Base-by-base conservation (phyloP, 768 basidiomycete species). In the Tulasnella sp. region DNA sequence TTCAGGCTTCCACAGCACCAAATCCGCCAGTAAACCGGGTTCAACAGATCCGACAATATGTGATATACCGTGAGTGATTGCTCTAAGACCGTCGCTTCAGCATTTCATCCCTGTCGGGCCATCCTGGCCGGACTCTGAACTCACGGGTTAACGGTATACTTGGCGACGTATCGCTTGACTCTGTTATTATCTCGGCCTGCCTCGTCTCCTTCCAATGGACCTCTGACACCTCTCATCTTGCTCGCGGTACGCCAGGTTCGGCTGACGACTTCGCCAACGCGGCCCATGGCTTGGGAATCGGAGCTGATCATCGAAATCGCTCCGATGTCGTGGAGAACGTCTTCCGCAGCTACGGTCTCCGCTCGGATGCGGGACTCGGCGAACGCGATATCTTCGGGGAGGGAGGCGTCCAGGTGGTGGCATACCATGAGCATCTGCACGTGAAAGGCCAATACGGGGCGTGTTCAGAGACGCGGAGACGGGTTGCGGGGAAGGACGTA, bases 391-490 rank as follows among this genome's bases (percentile, higher is more conserved):
- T 99, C 97, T 81, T 99, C 97, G 1, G 90, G 86, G 75, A 96
- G 94, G n/a, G 84, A 86, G 76, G 84, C 87, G 81, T 97, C 94
- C 71, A 99, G 86, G 80, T 99, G 96, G 79, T 99, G 96, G 79
- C 95, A 97, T n/a, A 98, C 95, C 94, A 98, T 98, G 29, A 98
- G 84, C 97, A 98, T 99, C 95, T 97, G 76, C 3, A 16, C 5
- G 0, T 34, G 8, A 44, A 42, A 37, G 11, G 59, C 65, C 42
- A 47, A 16, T 66, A 52, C 26, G 63, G 16, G 44, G 41, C 71
- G 6, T 7, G 26, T 26, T 36, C 36, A 37, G 62, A 42, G 17
- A 17, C 9, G 52, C 26, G 19, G 19, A 59, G 17, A 16, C n/a
- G n/a, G n/a, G n/a, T n/a, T n/a, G n/a, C n/a, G 7, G 19, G 64